Evolutionary conservation across 163 green algal genomes (phyloP), one percentile per base, ranked within the genome.

Genomic region (Picocystis sp.): DNA sequence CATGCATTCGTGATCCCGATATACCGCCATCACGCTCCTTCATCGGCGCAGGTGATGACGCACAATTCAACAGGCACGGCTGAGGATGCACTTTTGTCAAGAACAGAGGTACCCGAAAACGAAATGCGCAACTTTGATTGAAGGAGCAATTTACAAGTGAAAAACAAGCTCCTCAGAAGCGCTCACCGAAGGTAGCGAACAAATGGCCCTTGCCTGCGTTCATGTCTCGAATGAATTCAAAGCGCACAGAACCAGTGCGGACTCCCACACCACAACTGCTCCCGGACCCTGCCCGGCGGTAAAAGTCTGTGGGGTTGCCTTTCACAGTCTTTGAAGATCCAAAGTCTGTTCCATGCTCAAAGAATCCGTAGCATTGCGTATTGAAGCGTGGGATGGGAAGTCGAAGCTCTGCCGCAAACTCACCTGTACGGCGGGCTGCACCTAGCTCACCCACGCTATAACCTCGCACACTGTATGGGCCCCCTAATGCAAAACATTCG

Each of bases 381-480:
- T 72, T 70, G 21, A 77, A 55, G 2, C 64, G 66, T 21, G 55
- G 61, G 3, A 76, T 25, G 17, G 68, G 68, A 6, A 64, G 51
- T 6, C 66, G 25, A 11, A 76, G 13, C 55, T 76, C 68, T 0
- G 59, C 72, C 2, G 75, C 76, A 2, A 59, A 64, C 66, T 95
- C 86, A 3, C 79, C 51, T 43, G 89, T 86, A 34, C 54, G 62
- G 17, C 67, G 54, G 44, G 25, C 51, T 9, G 78, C 77, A 13
- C 77, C 87, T 6, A 98, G 69, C 78, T 98, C 89, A n/a, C 89
- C 89, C n/a, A 92, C 69, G 45, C 67, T 83, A 76, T 92, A 95
- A 13, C 84, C 89, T 25, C 89, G 75, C 43, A 89, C 77, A 15
- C 72, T 87, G 72, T 92, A 85, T 21, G 89, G 89, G 1, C 89